Evolutionary conservation across 1,284 basidiomycete genomes (phyloP), one percentile per base, ranked within the genome.

Genomic region (Agroathelia rolfsii): DNA sequence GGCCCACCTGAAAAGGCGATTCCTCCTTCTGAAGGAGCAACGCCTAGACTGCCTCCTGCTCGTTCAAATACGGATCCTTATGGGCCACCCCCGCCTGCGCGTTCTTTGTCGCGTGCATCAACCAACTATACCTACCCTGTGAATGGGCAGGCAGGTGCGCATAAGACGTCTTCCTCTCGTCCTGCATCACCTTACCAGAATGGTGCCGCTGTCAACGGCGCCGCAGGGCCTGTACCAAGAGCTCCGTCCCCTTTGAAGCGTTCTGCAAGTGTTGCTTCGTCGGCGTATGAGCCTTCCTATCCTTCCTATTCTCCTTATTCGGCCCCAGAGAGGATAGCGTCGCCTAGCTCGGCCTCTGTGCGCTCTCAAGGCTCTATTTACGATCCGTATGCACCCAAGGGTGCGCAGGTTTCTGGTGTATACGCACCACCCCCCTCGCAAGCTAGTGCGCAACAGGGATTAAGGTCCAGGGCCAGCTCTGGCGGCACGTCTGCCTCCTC

Each of bases 81-180:
- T 24, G 39, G 18, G 35, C 44, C 35, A 16, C 27, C 16, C 12
- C 22, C 23, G 17, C 24, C 23, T 6, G 18, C 37, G 7, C 36
- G 38, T 14, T 41, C 40, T 24, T 39, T 39, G 18, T 31, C 41
- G 19, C 40, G 40, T 12, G 25, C 7, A 6, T 10, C 21, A 16
- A 28, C 21, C 32, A 29, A 25, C 36, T 20, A 32, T 37, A 8
- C 31, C 10, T 36, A 49, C 30, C 46, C 57, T 7, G 34, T 35
- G 8, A 47, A 36, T 29, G 20, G 36, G 13, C 12, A 41, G 4
- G 27, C 41, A 27, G 45, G 31, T 21, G 40, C 43, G 14, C 47
- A 54, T 14, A 51, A 55, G 38, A 45, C 52, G 8, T 41, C 49
- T 37, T 64, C 64, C n/a, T n/a, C n/a, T n/a, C n/a, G n/a, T n/a